Conservation (phyloP, 1,139 yeast species). For the Yamadazyma atlantica region DNA sequence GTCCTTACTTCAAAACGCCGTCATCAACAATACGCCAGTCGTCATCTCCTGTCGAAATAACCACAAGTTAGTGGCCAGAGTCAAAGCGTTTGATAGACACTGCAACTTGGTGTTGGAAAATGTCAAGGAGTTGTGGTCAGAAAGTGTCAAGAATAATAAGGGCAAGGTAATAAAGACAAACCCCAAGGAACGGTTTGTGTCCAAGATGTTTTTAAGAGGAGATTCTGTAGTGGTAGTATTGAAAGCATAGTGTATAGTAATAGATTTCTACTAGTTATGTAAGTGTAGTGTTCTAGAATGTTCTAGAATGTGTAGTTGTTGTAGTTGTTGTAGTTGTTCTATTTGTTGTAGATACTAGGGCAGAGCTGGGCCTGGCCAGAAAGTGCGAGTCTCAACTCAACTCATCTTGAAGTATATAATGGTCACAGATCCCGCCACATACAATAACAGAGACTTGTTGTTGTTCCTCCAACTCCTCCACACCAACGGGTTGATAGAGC, state of each 20-base stretch:
- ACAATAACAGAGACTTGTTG: conserved; percentile 21
- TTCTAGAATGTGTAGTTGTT: not conserved
- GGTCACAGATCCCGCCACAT: conserved; percentile 10
- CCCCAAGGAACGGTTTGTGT: conserved; percentile 79
- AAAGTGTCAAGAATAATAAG: conserved; percentile 58
- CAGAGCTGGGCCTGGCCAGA: too few relatives aligned
- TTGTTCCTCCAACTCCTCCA: conserved; percentile 26
- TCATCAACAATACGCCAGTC: conserved; percentile 71
- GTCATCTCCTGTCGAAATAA: conserved; percentile 90
- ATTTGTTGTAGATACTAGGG: too few relatives aligned
- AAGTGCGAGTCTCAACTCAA: not conserved
- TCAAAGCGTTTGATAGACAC: conserved; percentile 94
- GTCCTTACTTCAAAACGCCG: conserved; percentile 79
- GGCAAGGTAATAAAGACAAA: conserved; percentile 72
- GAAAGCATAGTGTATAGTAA: conserved; percentile 34
- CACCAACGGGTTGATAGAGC: conserved; percentile 21
- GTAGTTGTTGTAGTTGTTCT: not conserved
- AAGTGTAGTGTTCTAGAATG: not conserved
- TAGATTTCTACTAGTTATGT: too few relatives aligned
- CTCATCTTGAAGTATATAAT: not conserved
- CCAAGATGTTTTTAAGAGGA: conserved; percentile 90
- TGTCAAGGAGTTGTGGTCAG: conserved; percentile 91
- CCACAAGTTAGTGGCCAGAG: conserved; percentile 85
- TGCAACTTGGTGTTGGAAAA: conserved; percentile 90
- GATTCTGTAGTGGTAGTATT: conserved; percentile 89